Evolutionary conservation across 2,329 filamentous ascomycete genomes (phyloP).

Genomic region (Curvularia sp.): DNA sequence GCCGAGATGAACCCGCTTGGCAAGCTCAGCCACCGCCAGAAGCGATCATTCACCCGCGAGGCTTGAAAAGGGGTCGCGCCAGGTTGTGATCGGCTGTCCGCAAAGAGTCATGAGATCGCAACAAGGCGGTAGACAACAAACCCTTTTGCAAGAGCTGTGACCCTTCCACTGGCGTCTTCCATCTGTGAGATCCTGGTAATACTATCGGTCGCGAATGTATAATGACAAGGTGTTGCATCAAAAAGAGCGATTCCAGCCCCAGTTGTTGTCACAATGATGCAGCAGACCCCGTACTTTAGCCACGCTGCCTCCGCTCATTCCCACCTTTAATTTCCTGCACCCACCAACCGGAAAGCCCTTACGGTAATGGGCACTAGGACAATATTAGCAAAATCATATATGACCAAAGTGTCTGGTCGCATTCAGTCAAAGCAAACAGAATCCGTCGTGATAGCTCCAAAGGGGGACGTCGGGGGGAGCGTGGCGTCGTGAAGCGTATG

Average conservation of each 20-base stretch:
- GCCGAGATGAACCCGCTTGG: conserved; percentile 37
- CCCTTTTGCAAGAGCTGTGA: conserved; percentile 10
- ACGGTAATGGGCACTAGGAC: conserved; percentile 25
- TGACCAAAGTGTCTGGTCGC: conserved; percentile 25
- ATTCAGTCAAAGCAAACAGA: conserved; percentile 13
- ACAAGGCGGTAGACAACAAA: conserved; percentile 9
- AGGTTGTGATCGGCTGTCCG: conserved; percentile 15
- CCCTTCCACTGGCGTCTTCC: neutral
- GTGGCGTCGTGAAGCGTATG: conserved; percentile 15
- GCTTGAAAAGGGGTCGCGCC: conserved; percentile 37
- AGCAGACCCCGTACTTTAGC: conserved; percentile 22
- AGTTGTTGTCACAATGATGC: conserved; percentile 25
- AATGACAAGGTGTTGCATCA: conserved; percentile 26
- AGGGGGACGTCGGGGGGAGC: conserved; percentile 11
- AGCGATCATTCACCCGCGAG: conserved; percentile 27
- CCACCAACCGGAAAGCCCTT: conserved; percentile 31
- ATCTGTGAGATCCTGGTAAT: conserved; percentile 8
- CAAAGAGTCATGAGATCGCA: neutral
- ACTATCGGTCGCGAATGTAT: conserved; percentile 11
- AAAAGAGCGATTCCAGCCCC: conserved; percentile 23
- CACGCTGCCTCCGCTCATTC: conserved; percentile 25
- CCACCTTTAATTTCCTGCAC: conserved; percentile 41
- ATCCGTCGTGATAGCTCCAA: conserved; percentile 19
- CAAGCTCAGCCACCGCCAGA: conserved; percentile 32
- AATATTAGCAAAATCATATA: conserved; percentile 34